Percentiles rank a stretch among this genome's conserved stretches.
These are phyloP conservation scores for Ilyonectria sp. DNA, from an alignment of 2,329 filamentous ascomycete genomes.

Conservation along the genomic window DNA sequence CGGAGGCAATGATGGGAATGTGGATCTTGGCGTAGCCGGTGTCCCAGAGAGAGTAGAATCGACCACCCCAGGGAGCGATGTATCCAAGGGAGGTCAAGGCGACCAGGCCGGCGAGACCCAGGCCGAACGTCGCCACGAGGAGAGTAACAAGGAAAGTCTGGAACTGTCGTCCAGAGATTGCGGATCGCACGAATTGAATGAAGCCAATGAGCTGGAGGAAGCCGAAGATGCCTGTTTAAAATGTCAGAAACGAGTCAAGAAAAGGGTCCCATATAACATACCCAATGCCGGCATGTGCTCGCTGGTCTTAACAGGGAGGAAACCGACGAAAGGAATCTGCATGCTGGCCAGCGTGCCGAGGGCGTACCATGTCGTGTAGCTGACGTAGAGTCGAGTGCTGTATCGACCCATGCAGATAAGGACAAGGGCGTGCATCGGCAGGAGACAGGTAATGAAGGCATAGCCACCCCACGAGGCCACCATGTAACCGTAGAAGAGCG, in stretches of 20 bases:
- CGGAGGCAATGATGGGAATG: constrained; percentile 99
- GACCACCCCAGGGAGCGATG: constrained; percentile 97
- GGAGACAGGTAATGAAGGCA: constrained; percentile 98
- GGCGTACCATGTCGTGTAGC: constrained; percentile 98
- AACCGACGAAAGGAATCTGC: constrained; percentile 99
- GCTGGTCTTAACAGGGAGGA: constrained; percentile 95
- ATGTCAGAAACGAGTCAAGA: constrained; percentile 25
- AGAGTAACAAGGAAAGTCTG: constrained; percentile 87
- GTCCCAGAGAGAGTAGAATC: constrained; percentile 99
- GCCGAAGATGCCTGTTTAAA: constrained; percentile 84
- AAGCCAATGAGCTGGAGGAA: constrained; percentile 94
- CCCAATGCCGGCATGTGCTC: constrained; percentile 98
- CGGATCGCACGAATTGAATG: constrained; percentile 90
- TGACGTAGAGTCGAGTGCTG: constrained; percentile 93
- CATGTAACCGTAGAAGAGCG: constrained; percentile 99
- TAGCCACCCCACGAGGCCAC: constrained; percentile 99
- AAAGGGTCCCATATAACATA: constrained; percentile 53
- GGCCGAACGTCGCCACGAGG: constrained; percentile 80
- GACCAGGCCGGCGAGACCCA: constrained; percentile 83
- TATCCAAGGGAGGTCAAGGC: constrained; percentile 91
- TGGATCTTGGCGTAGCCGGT: constrained; percentile 99
- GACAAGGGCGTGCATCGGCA: constrained; percentile 94
- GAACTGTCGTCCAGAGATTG: constrained; percentile 93
- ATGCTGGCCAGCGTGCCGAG: constrained; percentile 96
- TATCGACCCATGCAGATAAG: constrained; percentile 97